These are phyloP conservation scores for Coleophoma cylindrospora DNA, from an alignment of 2,329 filamentous ascomycete genomes.

Conservation along the genomic window DNA sequence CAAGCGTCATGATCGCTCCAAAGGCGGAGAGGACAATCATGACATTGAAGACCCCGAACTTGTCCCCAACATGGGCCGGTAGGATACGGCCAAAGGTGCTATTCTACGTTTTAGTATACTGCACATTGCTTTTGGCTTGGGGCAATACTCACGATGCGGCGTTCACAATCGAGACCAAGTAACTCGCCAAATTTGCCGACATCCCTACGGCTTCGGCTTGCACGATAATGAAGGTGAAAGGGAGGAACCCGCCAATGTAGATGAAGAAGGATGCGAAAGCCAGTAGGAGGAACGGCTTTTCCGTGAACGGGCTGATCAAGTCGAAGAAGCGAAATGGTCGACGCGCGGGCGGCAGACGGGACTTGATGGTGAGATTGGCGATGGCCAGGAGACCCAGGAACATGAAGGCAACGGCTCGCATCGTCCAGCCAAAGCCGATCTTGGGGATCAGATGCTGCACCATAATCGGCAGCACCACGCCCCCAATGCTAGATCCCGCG, in stretches of 20 bases:
- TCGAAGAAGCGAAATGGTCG: constrained; percentile 19
- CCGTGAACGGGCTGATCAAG: constrained; percentile 24
- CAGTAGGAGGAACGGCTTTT: constrained; percentile 26
- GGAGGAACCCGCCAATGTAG: constrained; percentile 28
- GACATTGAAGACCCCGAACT: constrained; percentile 45
- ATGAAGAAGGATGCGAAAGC: constrained; percentile 33
- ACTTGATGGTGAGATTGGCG: constrained; percentile 29
- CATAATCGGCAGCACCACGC: constrained; percentile 52
- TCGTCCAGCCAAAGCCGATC: constrained; percentile 49
- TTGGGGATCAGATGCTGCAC: constrained; percentile 43
- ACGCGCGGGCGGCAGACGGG: constrained; percentile 8
- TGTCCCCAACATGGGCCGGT: constrained; percentile 44
- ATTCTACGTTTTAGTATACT: not conserved
- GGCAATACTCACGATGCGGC: constrained; percentile 18
- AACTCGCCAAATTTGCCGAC: constrained; percentile 35
- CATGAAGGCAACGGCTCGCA: constrained; percentile 49
- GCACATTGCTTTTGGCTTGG: not conserved
- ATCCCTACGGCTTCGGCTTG: constrained; percentile 40
- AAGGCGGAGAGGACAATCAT: constrained; percentile 5
- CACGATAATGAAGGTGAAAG: constrained; percentile 34
- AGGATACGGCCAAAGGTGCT: constrained; percentile 48
- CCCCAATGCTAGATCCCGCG: constrained; percentile 40
- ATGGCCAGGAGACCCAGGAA: constrained; percentile 29
- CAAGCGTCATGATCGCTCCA: constrained; percentile 38
- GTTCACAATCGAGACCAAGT: constrained; percentile 47